Base-by-base conservation (phyloP, 257 asterid species). In the Paulownia fortunei region DNA sequence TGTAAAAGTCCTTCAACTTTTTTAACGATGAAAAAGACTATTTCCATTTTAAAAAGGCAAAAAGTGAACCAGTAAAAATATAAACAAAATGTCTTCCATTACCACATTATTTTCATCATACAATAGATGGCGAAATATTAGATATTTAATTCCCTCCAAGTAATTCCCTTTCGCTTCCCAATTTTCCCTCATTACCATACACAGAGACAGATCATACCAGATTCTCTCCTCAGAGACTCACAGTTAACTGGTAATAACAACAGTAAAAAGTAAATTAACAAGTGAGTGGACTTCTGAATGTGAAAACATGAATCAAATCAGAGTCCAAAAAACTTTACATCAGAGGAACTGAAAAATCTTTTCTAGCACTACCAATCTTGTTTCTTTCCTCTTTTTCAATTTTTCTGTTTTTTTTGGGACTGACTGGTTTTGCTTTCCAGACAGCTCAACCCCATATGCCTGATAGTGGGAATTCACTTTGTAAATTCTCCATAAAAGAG, bases 391-490 rank as follows among this genome's bases (percentile, higher is more conserved):
- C 6, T n/a, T 18, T 64, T 55, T 55, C 0, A 13, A 0, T 55
- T 55, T 8, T 3, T 2, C n/a, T 52, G 8, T 5, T 18, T 18
- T 55, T 37, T 37, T 37, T 2, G 6, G 12, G 4, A 55, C 12
- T 9, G 69, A 16, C 5, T 15, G 18, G 0, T 0, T 60, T 21
- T 0, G 61, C 5, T 62, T 46, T 46, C 10, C 27, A 12, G 36
- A 49, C 23, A 61, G 62, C 62, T 61, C 79, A 46, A 63, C 15
- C 70, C 73, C 82, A 72, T 32, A 72, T 78, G 82, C 18, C 13
- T 61, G 51, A 8, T 39, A 56, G 66, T 78, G 74, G 79, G 71
- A 32, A 44, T 49, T 61, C 71, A 74, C 52, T 21, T 60, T 32
- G 15, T 59, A 39, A 36, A 34, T 74, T 26, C 46, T 23, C 41